phyloP scores from a whole-genome alignment of 2,329 filamentous ascomycete genomes.

The Arthrobotrys sphaeroides region DNA sequence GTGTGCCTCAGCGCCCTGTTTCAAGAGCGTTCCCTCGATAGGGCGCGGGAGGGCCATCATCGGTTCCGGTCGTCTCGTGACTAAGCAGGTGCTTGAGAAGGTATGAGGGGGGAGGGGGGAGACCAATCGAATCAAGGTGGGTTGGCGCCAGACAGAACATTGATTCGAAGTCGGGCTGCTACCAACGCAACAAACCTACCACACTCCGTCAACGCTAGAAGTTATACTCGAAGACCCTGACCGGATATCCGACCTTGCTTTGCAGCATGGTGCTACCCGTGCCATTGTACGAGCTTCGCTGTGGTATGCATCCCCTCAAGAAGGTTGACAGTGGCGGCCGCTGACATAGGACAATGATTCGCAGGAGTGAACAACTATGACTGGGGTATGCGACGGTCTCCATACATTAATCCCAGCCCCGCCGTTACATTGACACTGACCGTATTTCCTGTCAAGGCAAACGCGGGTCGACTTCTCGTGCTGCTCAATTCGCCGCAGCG shows the following conservation, averaged over 20 bases:
- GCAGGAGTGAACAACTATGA: conserved; percentile 96
- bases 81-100: no score
- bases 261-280: conserved; percentile 54
- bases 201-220: no score
- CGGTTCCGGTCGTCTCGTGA: background rate
- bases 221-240: no score
- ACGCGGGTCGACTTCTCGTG: conserved; percentile 84
- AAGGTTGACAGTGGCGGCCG: no score
- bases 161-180: no score
- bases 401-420: conserved; percentile 49
- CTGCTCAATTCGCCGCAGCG: conserved; percentile 81
- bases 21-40: conserved; percentile 74
- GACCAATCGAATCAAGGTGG: no score
- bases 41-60: conserved; percentile 57
- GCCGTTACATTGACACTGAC: conserved; percentile 41
- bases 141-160: no score
- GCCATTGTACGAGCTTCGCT: conserved; percentile 56
- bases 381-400: conserved; percentile 72
- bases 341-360: conserved; percentile 53
- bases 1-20: conserved; percentile 94
- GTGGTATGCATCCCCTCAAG: conserved; percentile 52
- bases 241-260: no score
- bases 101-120: no score
- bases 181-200: no score
- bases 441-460: conserved; percentile 70